Conservation (phyloP, 2,329 filamentous ascomycete species). For the Drechmeria coniospora region DNA sequence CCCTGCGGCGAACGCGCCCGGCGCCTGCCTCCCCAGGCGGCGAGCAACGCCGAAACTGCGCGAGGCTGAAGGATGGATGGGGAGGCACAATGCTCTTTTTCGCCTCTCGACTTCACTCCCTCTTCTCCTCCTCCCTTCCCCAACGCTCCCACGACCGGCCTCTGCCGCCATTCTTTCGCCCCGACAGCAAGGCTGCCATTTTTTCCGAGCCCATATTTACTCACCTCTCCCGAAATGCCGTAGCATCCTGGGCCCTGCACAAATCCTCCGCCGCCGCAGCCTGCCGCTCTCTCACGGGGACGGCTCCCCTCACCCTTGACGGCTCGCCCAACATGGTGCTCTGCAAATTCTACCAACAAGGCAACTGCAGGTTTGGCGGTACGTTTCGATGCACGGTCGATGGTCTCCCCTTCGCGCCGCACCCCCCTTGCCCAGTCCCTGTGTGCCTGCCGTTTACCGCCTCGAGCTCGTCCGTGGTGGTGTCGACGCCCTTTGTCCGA, state of each 20-base stretch:
- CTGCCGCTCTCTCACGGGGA: neutral
- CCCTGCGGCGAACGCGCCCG: too few relatives aligned
- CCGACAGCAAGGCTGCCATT: too few relatives aligned
- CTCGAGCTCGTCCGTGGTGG: too few relatives aligned
- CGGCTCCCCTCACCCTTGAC: neutral
- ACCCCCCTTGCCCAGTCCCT: too few relatives aligned
- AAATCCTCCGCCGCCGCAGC: neutral
- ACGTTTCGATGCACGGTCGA: slow-evolving; percentile 11
- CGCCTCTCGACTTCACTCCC: slow-evolving; percentile 4
- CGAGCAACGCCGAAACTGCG: slow-evolving; percentile 1
- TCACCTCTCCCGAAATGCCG: neutral
- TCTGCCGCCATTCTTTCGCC: slow-evolving; percentile 1
- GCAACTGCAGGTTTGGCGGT: slow-evolving; percentile 37
- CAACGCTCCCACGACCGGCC: slow-evolving; percentile 2
- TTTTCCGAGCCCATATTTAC: too few relatives aligned
- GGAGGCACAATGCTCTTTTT: slow-evolving; percentile 3
- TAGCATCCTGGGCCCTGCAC: neutral
- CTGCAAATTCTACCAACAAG: slow-evolving; percentile 35
- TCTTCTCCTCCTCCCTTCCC: slow-evolving; percentile 1
- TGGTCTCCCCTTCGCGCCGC: neutral
- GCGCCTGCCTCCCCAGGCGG: too few relatives aligned
- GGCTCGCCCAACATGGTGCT: slow-evolving; percentile 18
- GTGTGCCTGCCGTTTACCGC: too few relatives aligned
- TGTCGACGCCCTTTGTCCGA: too few relatives aligned
- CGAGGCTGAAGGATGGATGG: slow-evolving; percentile 5